Base-by-base conservation (phyloP, 495 filamentous ascomycete genomes). In the Terfezia claveryi region DNA sequence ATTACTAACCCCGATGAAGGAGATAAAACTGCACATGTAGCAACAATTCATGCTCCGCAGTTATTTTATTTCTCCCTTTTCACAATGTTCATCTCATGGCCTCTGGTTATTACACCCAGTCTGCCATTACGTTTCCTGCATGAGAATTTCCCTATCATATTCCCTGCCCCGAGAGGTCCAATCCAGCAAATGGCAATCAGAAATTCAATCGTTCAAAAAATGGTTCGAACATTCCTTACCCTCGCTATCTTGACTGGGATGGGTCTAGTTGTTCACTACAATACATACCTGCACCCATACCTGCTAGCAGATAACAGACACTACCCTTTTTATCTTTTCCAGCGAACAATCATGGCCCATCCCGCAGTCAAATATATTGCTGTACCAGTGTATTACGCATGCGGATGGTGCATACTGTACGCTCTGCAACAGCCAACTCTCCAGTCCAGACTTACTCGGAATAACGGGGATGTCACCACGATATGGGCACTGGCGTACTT, bases 271-370 rank as follows among this genome's bases (percentile, higher is more conserved):
- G 76, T 92, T 23, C 74, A 79, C 58, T 81, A 72, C 73, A 96
- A 95, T 72, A 96, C 91, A 41, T 79, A 92, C 56, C 78, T 98
- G 54, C 91, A 98, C 65, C 91, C 91, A 0, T 98, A 95, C 61
- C 93, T 89, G 1, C 75, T 96, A 4, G 91, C 91, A 36, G 91
- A 98, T 66, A 98, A 98, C 68, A 74, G 91, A 2, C 92, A 96
- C 66, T 98, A 94, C 70, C 77, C 91, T 55, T 98, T 98, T 69
- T 98, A 98, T 68, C 72, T 91, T 56, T 96, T 98, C 71, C 82
- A 86, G 0, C 76, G 92, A 58, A 80, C 87, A 10, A 78, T 92
- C 54, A 73, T 76, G 4, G 70, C 71, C 23, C 77, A 85, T 55
- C 70, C 74, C 1, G 66, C 69, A 16, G 63, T 83, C 12, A 79